Evolutionary conservation across 305 asterid genomes (phyloP).

Genomic region (Fraxinus paxiana): DNA sequence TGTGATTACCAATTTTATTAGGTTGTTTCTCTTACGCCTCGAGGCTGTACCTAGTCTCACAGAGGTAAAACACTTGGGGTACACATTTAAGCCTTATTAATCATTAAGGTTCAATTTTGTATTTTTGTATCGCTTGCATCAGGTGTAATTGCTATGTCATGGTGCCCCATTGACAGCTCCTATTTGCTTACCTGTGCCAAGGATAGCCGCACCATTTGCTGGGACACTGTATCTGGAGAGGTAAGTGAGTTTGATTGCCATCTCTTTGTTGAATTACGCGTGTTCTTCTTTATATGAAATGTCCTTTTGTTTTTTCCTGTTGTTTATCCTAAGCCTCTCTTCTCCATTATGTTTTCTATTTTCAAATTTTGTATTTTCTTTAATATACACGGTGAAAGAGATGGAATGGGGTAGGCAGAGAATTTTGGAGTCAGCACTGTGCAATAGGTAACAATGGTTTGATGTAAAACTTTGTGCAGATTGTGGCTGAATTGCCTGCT

Average conservation of each 20-base stretch:
- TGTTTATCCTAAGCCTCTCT: background rate
- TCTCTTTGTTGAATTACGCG: background rate
- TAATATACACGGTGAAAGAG: background rate
- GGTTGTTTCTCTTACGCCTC: background rate
- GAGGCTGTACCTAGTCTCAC: background rate
- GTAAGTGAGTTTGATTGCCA: slow-evolving; percentile 35
- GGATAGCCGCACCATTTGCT: slow-evolving; percentile 96
- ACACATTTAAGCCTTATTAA: background rate
- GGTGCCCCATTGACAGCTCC: slow-evolving; percentile 97
- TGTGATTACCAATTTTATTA: background rate
- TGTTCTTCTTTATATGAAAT: slow-evolving; percentile 2
- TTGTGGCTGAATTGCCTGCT: slow-evolving; percentile 92
- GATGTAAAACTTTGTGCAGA: slow-evolving; percentile 42
- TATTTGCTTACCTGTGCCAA: slow-evolving; percentile 94
- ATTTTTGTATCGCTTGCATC: slow-evolving; percentile 21
- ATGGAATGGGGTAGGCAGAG: too few species aligned
- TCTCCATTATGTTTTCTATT: background rate
- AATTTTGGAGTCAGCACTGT: too few species aligned
- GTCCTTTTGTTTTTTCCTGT: background rate
- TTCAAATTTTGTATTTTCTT: too few species aligned
- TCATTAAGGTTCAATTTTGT: slow-evolving; percentile 9
- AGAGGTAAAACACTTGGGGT: background rate
- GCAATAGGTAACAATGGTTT: slow-evolving; percentile 12
- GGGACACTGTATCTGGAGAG: slow-evolving; percentile 89
- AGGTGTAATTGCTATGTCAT: slow-evolving; percentile 99